Evolutionary conservation across 2,329 filamentous ascomycete species (phyloP), one percentile per base, ranked within the genome.

Genomic region (Paraphoma sp.): DNA sequence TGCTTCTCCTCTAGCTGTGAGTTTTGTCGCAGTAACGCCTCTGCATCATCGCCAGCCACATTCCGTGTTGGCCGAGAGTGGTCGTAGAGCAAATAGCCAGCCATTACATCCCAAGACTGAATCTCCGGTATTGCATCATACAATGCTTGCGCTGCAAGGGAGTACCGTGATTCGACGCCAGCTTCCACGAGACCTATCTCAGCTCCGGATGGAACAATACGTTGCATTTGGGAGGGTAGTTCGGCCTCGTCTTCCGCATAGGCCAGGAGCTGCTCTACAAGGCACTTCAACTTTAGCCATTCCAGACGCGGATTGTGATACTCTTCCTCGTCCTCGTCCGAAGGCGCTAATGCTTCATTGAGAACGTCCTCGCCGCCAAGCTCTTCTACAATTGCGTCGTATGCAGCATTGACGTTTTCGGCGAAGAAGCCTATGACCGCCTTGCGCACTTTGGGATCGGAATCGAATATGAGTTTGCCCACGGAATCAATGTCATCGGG

Each of bases 221-320:
- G 73, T 51, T 81, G 79, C 23, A 82, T 78, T 54, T 83, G 79
- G 52, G 73, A 80, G 3, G 81, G 79, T 33, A 87, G 79, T 30
- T 86, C 84, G 40, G 86, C 84, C 12, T 82, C 80, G 64, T 91
- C 88, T 6, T 84, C 82, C 71, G 97, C 92, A 69, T 97, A 98
- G 9, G 87, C 86, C 31, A 90, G 85, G 28, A 99, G 82, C 10
- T 91, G 89, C 75, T 97, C 92, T 2, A 90, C 91, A 12, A 99
- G 82, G 63, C 90, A 94, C 78, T 98, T 99, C 72, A 96, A 87
- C 71, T 91, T 92, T 67, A 98, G 86, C 95, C 95, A 99, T 60
- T 90, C 89, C 45, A 87, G 82, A 58, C 90, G 88, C 2, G 93
- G 91, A 2, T 87, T 87, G 51, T 91, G 88, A 59, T 87, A 91